phyloP scores from a whole-genome alignment of 2,329 filamentous ascomycete genomes.

The Sordariomycetes sp. region DNA sequence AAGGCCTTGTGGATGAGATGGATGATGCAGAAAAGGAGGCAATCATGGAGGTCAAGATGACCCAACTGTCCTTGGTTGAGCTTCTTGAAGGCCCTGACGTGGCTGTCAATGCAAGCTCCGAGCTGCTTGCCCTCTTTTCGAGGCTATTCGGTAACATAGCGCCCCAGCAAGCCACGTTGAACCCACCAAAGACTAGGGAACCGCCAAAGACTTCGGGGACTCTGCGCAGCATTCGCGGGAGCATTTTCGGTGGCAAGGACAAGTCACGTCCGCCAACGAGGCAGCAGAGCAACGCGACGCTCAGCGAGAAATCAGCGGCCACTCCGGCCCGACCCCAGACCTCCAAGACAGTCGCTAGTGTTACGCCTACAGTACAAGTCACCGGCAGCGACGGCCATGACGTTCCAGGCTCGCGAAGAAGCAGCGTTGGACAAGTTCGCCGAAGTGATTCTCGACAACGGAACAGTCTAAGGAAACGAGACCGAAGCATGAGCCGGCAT shows the following conservation, averaged over 20 bases:
- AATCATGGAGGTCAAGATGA: slow-evolving; percentile 93
- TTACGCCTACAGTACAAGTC: slow-evolving; percentile 66
- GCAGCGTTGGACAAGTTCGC: slow-evolving; percentile 22
- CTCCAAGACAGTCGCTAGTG: slow-evolving; percentile 30
- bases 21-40: slow-evolving; percentile 75
- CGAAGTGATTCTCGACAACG: slow-evolving; percentile 39
- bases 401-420: too few species aligned
- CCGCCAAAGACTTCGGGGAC: slow-evolving; percentile 66
- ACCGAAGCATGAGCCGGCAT: slow-evolving; percentile 37
- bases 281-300: slow-evolving; percentile 23
- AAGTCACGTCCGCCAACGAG: slow-evolving; percentile 33
- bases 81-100: slow-evolving; percentile 72
- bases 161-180: slow-evolving; percentile 30
- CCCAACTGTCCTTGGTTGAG: slow-evolving; percentile 77
- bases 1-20: slow-evolving; percentile 67
- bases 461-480: slow-evolving; percentile 43
- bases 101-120: slow-evolving; percentile 81
- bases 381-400: slow-evolving; percentile 44
- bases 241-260: slow-evolving; percentile 61
- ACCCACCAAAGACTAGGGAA: slow-evolving; percentile 31
- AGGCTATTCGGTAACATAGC: slow-evolving; percentile 59
- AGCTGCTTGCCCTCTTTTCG: slow-evolving; percentile 73
- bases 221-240: slow-evolving; percentile 59
- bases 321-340: slow-evolving; percentile 23
- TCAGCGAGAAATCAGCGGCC: slow-evolving; percentile 24